Evolutionary conservation across 2,329 filamentous ascomycete genomes (phyloP), one percentile per base, ranked within the genome.

Genomic region (Chaetomium sp.): DNA sequence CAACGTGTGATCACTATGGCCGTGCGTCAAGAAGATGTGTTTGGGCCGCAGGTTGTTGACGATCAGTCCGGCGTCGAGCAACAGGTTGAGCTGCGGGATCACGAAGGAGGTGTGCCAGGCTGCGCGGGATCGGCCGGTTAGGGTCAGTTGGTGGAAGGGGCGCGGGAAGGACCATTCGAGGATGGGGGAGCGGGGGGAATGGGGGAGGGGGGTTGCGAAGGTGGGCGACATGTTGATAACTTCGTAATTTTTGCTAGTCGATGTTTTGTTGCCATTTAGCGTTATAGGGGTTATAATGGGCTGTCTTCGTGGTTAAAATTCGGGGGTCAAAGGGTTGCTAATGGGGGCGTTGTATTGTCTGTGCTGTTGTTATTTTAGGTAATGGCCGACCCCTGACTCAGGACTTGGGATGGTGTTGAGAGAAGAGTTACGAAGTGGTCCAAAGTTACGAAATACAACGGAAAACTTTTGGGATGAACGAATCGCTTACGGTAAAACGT

Each of bases 101-200:
- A 79, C 66, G 56, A 79, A 79, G 5, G 75, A 77, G 2, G 76
- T 79, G 64, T 78, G 75, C 76, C 76, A 78, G 11, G 76, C 76
- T 6, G 76, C 76, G 11, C 76, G 73, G 6, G 76, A 78, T 33
- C 71, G 70, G 52, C 76, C 76, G 1, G 74, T 76, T 8, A 79
- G 68, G 4, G 74, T 67, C 53, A 69, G 69, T 48, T 75, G 70
- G 50, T 68, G 65, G 58, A 73, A 68, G 0, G 75, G 75, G 36
- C 69, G 70, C 6, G 76, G 75, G 56, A 78, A 74, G 9, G 65
- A 66, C 73, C 74, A 77, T 55, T 76, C 73, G 0, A 78, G 68
- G 19, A 76, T 65, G n/a, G 72, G 68, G 27, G 75, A 78, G 7
- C 71, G 70, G 3, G 69, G 56, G 1, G 74, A 72, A 41, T 76